These are phyloP conservation scores for Gnaphalium uliginosum DNA, from an alignment of 129 eudicot genomes.

Conservation along the genomic window DNA sequence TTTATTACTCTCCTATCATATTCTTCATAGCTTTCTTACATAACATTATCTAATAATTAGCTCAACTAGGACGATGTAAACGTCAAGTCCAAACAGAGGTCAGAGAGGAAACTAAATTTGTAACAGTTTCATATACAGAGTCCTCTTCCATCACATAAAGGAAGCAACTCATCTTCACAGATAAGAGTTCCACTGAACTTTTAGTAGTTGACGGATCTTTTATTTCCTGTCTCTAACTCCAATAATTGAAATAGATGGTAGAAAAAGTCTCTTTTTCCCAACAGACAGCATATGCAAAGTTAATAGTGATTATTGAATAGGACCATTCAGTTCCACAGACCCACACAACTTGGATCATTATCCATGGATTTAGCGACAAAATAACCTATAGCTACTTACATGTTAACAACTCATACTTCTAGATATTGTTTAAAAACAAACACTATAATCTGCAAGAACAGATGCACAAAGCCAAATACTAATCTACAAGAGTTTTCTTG, in stretches of 20 bases:
- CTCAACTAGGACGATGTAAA: too few species aligned
- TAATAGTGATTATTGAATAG: background rate
- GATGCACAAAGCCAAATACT: background rate
- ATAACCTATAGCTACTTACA: background rate
- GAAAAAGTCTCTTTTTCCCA: background rate
- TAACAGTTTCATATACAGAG: too few species aligned
- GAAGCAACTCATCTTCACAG: background rate
- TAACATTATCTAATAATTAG: too few species aligned
- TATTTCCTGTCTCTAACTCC: conserved; percentile 12
- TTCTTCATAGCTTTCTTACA: too few species aligned
- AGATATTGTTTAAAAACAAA: background rate
- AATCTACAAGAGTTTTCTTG: too few species aligned
- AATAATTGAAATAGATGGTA: conserved; percentile 17
- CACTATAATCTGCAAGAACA: background rate
- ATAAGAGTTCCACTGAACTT: background rate
- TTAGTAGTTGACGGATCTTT: background rate
- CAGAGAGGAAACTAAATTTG: too few species aligned
- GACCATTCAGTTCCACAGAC: background rate
- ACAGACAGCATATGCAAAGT: conserved; percentile 14
- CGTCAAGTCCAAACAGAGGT: too few species aligned
- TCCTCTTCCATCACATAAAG: too few species aligned
- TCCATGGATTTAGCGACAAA: conserved; percentile 2
- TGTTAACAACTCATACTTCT: background rate
- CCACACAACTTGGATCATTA: background rate
- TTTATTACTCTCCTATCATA: too few species aligned